These are phyloP conservation scores for Chloranthus sessilifolius DNA, from an alignment of 164 flowering plant species.

Conservation along the genomic window DNA sequence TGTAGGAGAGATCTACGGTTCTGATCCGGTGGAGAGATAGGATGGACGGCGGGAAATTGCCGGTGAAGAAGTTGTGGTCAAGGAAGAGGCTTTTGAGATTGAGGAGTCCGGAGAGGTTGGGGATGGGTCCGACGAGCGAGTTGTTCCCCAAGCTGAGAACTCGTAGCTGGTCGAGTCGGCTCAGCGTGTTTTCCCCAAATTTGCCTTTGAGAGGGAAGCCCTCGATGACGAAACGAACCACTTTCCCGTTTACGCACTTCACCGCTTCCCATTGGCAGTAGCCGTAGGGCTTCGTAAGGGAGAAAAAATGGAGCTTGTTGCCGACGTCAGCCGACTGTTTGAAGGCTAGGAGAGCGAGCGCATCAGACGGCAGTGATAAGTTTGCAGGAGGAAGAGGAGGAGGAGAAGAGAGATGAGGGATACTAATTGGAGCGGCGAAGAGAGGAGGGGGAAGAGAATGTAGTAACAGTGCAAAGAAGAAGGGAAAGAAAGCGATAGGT, in stretches of 20 bases:
- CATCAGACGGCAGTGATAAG: slow-evolving; percentile 30
- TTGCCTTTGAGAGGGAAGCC: slow-evolving; percentile 40
- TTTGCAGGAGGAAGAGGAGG: slow-evolving; percentile 2
- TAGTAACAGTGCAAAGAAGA: background rate
- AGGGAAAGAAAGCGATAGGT: too few species aligned
- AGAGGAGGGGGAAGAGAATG: slow-evolving; percentile 6
- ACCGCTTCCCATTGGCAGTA: slow-evolving; percentile 75
- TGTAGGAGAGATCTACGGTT: slow-evolving; percentile 63
- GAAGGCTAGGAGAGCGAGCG: slow-evolving; percentile 55
- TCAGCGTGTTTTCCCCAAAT: slow-evolving; percentile 44
- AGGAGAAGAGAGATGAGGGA: background rate
- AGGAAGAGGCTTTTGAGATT: slow-evolving; percentile 76
- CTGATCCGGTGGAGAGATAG: slow-evolving; percentile 51
- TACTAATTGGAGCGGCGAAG: too few species aligned
- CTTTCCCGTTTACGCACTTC: slow-evolving; percentile 35
- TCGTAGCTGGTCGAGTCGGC: slow-evolving; percentile 64
- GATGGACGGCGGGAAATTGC: slow-evolving; percentile 68
- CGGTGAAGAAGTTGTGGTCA: slow-evolving; percentile 58
- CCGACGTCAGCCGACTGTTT: slow-evolving; percentile 50
- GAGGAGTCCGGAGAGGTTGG: slow-evolving; percentile 57
- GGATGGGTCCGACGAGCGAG: slow-evolving; percentile 78
- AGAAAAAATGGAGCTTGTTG: slow-evolving; percentile 40
- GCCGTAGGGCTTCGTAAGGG: slow-evolving; percentile 12
- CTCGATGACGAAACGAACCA: slow-evolving; percentile 50
- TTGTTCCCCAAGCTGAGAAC: slow-evolving; percentile 71